Conservation (phyloP, 345 rosid species). For the Rubroshorea leprosula region DNA sequence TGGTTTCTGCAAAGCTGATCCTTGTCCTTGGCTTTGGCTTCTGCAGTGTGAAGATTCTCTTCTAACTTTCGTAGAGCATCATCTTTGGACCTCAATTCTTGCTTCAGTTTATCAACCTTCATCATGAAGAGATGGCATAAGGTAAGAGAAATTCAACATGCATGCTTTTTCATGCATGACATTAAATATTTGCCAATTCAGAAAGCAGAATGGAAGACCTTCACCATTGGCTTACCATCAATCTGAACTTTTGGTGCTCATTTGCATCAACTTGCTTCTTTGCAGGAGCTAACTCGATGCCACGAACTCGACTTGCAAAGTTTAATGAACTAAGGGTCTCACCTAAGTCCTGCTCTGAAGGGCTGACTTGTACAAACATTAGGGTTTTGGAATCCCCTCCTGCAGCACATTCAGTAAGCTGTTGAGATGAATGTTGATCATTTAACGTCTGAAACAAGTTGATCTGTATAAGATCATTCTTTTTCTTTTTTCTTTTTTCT, state of each 20-base stretch:
- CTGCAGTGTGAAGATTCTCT: slow-evolving; percentile 65
- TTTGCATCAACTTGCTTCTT: slow-evolving; percentile 69
- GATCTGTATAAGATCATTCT: too few relatives aligned
- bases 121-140: too few relatives aligned
- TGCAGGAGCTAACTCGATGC: slow-evolving; percentile 78
- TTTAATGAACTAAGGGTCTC: slow-evolving; percentile 84
- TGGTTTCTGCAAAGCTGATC: slow-evolving; percentile 52
- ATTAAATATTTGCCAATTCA: too few relatives aligned
- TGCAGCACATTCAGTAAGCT: slow-evolving; percentile 25
- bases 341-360: slow-evolving; percentile 75
- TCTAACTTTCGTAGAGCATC: slow-evolving; percentile 70
- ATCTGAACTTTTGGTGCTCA: slow-evolving; percentile 78
- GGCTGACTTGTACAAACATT: slow-evolving; percentile 96
- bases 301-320: slow-evolving; percentile 90
- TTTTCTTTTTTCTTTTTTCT: too few relatives aligned
- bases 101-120: slow-evolving; percentile 81
- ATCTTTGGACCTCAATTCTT: slow-evolving; percentile 70
- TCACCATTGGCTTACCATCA: slow-evolving; percentile 41
- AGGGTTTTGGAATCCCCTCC: slow-evolving; percentile 92
- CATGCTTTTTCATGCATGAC: too few relatives aligned
- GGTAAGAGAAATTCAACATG: too few relatives aligned
- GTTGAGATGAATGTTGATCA: too few relatives aligned
- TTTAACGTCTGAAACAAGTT: too few relatives aligned
- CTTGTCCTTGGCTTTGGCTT: slow-evolving; percentile 58
- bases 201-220: too few relatives aligned